These are phyloP conservation scores for Cordyceps cateniannulata DNA, from an alignment of 2,329 filamentous ascomycete species.

Conservation along the genomic window DNA sequence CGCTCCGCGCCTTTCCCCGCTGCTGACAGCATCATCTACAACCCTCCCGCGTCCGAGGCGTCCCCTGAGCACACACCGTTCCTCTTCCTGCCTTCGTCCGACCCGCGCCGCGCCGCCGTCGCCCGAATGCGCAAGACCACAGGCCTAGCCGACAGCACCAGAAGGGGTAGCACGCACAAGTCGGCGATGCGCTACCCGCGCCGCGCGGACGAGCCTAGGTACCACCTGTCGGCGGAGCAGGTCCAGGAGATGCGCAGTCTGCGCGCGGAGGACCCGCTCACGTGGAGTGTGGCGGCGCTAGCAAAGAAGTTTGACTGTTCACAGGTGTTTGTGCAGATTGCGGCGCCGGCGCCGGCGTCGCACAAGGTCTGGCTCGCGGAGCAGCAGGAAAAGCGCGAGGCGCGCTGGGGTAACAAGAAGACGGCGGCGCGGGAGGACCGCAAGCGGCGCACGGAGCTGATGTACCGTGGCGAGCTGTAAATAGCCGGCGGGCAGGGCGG, in stretches of 20 bases:
- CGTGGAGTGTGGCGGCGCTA: slow-evolving; percentile 48
- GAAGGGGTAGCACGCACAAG: too few species aligned
- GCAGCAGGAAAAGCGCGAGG: slow-evolving; percentile 41
- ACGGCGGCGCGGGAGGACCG: slow-evolving; percentile 49
- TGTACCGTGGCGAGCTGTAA: slow-evolving; percentile 46
- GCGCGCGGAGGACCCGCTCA: slow-evolving; percentile 44
- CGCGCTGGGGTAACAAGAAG: slow-evolving; percentile 52
- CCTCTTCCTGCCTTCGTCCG: slow-evolving; percentile 54
- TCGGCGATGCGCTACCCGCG: slow-evolving; percentile 27
- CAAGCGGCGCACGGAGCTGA: slow-evolving; percentile 44
- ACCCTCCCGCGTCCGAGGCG: slow-evolving; percentile 47
- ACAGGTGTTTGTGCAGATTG: slow-evolving; percentile 52
- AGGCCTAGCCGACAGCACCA: slow-evolving; percentile 17
- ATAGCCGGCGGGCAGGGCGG: too few species aligned
- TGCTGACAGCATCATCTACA: slow-evolving; percentile 45
- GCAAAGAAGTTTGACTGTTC: slow-evolving; percentile 51
- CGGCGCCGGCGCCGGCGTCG: slow-evolving; percentile 41
- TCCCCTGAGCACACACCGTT: slow-evolving; percentile 61
- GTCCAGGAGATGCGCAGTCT: slow-evolving; percentile 55
- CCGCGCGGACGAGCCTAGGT: slow-evolving; percentile 28
- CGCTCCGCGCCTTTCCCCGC: slow-evolving; percentile 24
- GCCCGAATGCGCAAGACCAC: slow-evolving; percentile 37
- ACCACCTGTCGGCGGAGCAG: slow-evolving; percentile 49
- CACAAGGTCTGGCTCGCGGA: slow-evolving; percentile 40
- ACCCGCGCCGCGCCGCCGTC: slow-evolving; percentile 47